These are phyloP conservation scores for Chrysoporthe puriensis DNA, from an alignment of 2,329 filamentous ascomycete genomes.

Conservation along the genomic window DNA sequence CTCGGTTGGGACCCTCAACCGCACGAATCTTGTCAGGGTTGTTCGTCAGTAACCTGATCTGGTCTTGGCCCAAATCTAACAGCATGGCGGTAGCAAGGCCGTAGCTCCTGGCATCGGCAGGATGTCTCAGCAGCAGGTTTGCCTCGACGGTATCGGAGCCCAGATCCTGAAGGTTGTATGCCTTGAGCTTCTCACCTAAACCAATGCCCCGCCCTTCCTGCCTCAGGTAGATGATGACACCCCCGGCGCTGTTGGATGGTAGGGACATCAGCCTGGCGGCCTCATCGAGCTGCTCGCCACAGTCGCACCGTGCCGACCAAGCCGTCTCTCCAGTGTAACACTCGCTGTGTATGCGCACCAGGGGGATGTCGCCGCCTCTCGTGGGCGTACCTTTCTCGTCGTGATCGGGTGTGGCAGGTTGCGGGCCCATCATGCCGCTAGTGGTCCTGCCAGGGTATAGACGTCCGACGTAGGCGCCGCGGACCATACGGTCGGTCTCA, in stretches of 20 bases:
- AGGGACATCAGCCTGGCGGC: slow-evolving; percentile 91
- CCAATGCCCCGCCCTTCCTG: slow-evolving; percentile 97
- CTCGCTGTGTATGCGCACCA: slow-evolving; percentile 95
- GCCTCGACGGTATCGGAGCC: slow-evolving; percentile 98
- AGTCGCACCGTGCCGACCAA: slow-evolving; percentile 97
- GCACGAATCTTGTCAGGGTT: slow-evolving; percentile 97
- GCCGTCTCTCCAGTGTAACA: slow-evolving; percentile 99
- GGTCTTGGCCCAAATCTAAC: slow-evolving; percentile 76
- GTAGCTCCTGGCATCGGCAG: slow-evolving; percentile 92
- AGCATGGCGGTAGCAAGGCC: slow-evolving; percentile 96
- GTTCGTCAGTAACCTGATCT: slow-evolving; percentile 87
- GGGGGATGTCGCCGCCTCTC: slow-evolving; percentile 47
- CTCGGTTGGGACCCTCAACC: slow-evolving; percentile 86
- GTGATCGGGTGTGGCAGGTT: slow-evolving; percentile 23
- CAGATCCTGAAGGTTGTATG: slow-evolving; percentile 95
- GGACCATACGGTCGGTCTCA: slow-evolving; percentile 88
- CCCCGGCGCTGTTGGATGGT: slow-evolving; percentile 65
- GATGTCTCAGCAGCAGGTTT: slow-evolving; percentile 87
- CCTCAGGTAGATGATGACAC: slow-evolving; percentile 92
- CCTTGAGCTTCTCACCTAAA: slow-evolving; percentile 92
- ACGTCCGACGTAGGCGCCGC: slow-evolving; percentile 88
- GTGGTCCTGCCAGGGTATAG: slow-evolving; percentile 83
- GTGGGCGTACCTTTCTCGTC: background rate
- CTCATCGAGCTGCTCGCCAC: slow-evolving; percentile 96
- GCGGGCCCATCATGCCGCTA: slow-evolving; percentile 60